phyloP scores from a whole-genome alignment of 2,329 filamentous ascomycete species.

The Hymenoscyphus infarciens region DNA sequence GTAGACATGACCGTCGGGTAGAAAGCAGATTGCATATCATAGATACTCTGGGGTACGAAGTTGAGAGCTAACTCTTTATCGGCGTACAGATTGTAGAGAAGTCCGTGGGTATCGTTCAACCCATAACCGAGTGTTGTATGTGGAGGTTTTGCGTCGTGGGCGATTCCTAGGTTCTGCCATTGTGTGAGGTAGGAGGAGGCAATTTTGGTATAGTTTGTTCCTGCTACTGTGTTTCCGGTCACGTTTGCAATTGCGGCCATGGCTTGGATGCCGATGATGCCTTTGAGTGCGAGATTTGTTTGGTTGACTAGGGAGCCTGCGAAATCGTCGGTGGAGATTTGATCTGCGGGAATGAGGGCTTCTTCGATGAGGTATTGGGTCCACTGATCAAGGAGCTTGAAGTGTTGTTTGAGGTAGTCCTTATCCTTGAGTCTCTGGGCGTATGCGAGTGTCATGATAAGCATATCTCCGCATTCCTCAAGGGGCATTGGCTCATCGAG shows the following conservation, averaged over 20 bases:
- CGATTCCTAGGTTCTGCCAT: constrained; percentile 70
- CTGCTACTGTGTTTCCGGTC: constrained; percentile 55
- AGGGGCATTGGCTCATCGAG: constrained; percentile 73
- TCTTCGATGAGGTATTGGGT: constrained; percentile 74
- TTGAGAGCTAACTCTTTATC: constrained; percentile 75
- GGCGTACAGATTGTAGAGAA: constrained; percentile 78
- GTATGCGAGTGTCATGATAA: constrained; percentile 75
- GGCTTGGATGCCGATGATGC: constrained; percentile 77
- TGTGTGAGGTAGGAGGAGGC: constrained; percentile 66
- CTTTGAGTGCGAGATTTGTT: constrained; percentile 79
- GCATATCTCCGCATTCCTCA: constrained; percentile 77
- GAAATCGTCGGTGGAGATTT: constrained; percentile 81
- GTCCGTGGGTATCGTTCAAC: constrained; percentile 50
- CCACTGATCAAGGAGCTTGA: constrained; percentile 72
- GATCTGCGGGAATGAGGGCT: constrained; percentile 68
- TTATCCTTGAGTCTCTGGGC: constrained; percentile 53
- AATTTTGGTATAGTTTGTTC: constrained; percentile 56
- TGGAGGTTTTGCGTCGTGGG: constrained; percentile 54
- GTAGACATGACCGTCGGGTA: constrained; percentile 68
- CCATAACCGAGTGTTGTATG: constrained; percentile 80
- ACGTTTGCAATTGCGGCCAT: constrained; percentile 69
- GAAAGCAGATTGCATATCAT: constrained; percentile 73
- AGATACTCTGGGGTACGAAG: constrained; percentile 70
- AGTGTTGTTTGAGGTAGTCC: constrained; percentile 61
- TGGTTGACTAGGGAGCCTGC: constrained; percentile 75